Conservation (phyloP, 305 asterid genomes). For the Fraxinus sp. region DNA sequence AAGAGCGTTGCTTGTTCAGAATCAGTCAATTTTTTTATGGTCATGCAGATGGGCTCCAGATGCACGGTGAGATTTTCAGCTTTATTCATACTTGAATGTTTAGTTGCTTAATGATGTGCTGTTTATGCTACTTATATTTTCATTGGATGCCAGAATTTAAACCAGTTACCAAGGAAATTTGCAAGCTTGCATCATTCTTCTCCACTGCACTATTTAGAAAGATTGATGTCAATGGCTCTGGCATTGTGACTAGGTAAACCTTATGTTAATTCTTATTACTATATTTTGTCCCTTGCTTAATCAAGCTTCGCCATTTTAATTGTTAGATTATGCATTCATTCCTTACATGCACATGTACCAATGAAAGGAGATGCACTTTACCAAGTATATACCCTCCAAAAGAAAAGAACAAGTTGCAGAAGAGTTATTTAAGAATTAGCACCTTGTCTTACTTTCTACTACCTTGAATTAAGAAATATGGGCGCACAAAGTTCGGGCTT, state of each 20-base stretch:
- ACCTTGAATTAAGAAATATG: not conserved
- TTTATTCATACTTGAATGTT: conserved; percentile 17
- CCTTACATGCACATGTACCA: not conserved
- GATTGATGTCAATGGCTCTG: conserved; percentile 68
- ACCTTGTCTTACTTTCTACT: not conserved
- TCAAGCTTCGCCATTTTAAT: not conserved
- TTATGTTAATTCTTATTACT: not conserved
- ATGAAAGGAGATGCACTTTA: conserved; percentile 5
- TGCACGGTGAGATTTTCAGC: conserved; percentile 64
- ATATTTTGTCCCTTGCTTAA: not conserved
- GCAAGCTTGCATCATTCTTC: conserved; percentile 99
- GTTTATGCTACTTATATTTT: conserved; percentile 21
- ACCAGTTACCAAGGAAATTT: conserved; percentile 87
- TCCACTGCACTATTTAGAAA: conserved; percentile 76
- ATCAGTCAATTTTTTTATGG: conserved; percentile 94
- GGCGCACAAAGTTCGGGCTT: not conserved
- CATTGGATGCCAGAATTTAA: conserved; percentile 68
- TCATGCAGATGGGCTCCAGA: conserved; percentile 78
- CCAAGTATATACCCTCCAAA: not conserved
- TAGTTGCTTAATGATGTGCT: not conserved
- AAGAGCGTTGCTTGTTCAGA: conserved; percentile 88
- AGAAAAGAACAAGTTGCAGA: not conserved
- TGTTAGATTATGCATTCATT: not conserved
- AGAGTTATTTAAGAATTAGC: not conserved
- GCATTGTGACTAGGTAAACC: conserved; percentile 78